These are phyloP conservation scores for Phoma sp. DNA, from an alignment of 2,329 filamentous ascomycete species.

Conservation along the genomic window DNA sequence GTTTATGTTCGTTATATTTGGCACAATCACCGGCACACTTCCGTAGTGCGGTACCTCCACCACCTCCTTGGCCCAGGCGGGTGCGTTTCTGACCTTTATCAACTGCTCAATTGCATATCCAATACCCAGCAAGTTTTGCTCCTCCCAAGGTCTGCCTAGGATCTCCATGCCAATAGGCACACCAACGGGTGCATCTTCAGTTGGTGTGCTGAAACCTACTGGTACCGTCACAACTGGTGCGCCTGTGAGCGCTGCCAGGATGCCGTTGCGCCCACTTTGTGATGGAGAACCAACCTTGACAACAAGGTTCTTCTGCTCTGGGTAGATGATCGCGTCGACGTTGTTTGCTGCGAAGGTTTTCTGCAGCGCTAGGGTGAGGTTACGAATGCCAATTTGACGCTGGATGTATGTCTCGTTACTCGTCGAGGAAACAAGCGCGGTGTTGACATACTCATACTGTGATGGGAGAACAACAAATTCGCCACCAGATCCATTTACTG, in stretches of 20 bases:
- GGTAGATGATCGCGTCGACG: constrained; percentile 68
- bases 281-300: constrained; percentile 63
- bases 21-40: constrained; percentile 54
- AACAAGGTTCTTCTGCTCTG: constrained; percentile 69
- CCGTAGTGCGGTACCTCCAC: constrained; percentile 51
- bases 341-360: constrained; percentile 57
- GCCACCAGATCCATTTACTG: constrained; percentile 41
- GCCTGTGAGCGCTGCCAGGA: constrained; percentile 61
- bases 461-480: constrained; percentile 66
- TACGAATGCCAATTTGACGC: constrained; percentile 57
- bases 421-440: constrained; percentile 59
- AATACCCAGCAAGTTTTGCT: constrained; percentile 61
- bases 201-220: constrained; percentile 59
- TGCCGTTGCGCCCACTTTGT: constrained; percentile 66
- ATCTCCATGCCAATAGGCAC: constrained; percentile 72
- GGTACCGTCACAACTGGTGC: constrained; percentile 62
- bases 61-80: constrained; percentile 52
- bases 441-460: constrained; percentile 63
- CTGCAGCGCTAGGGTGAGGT: constrained; percentile 60
- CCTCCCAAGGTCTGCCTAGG: constrained; percentile 62
- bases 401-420: constrained; percentile 57
- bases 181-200: constrained; percentile 59
- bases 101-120: constrained; percentile 60
- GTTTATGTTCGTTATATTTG: constrained; percentile 52
- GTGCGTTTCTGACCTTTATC: constrained; percentile 55